phyloP scores from a whole-genome alignment of 345 rosid species.

The Populus nigra region DNA sequence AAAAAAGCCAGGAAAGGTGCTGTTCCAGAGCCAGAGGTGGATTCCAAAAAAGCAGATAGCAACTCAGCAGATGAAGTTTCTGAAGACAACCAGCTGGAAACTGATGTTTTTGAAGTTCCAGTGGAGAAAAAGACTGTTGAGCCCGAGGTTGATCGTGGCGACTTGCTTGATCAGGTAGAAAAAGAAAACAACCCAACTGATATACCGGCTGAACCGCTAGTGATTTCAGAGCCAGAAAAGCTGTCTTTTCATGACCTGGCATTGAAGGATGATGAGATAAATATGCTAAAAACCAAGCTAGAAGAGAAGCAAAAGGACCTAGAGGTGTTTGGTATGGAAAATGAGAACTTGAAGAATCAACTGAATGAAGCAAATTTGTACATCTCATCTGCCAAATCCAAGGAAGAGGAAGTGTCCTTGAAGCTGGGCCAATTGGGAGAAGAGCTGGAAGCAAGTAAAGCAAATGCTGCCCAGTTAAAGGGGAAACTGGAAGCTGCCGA shows the following conservation, averaged over 20 bases:
- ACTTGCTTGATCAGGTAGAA: slow-evolving; percentile 16
- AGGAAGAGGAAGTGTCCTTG: slow-evolving; percentile 47
- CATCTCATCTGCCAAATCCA: slow-evolving; percentile 38
- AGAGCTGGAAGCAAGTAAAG: slow-evolving; percentile 63
- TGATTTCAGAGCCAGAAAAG: slow-evolving; percentile 31
- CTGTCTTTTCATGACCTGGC: slow-evolving; percentile 27
- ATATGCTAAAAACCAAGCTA: slow-evolving; percentile 47
- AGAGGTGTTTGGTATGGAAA: slow-evolving; percentile 41
- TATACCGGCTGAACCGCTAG: slow-evolving; percentile 16
- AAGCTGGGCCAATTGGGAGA: slow-evolving; percentile 45
- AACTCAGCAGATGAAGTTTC: slow-evolving; percentile 31
- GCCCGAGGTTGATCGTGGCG: slow-evolving; percentile 20
- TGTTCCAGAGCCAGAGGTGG: slow-evolving; percentile 15
- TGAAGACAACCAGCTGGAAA: slow-evolving; percentile 48
- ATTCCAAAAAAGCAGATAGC: slow-evolving; percentile 22
- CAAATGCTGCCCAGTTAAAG: slow-evolving; percentile 38
- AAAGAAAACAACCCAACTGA: slow-evolving; percentile 25
- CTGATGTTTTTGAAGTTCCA: slow-evolving; percentile 73
- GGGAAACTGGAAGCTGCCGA: slow-evolving; percentile 51
- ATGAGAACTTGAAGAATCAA: slow-evolving; percentile 54
- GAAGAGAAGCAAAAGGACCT: slow-evolving; percentile 61
- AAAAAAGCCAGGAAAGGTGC: slow-evolving; percentile 50
- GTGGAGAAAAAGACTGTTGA: slow-evolving; percentile 42
- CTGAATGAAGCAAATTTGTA: slow-evolving; percentile 41
- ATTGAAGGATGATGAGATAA: slow-evolving; percentile 55